These are phyloP conservation scores for Solanum sparsipilum DNA, from an alignment of 257 asterid genomes.

Conservation along the genomic window DNA sequence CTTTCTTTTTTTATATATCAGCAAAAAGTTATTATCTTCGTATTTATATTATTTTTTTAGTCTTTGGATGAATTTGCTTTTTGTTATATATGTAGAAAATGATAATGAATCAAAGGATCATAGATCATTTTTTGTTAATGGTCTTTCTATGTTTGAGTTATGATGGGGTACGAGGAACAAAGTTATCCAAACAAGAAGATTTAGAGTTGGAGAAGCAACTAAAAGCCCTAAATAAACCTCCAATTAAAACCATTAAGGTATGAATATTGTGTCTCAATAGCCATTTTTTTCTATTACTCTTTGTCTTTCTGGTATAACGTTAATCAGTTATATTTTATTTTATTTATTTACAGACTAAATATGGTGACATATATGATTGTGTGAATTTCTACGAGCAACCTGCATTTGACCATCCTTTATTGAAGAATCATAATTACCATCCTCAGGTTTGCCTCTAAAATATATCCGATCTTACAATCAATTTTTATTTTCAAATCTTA, in stretches of 20 bases:
- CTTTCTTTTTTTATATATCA: no score
- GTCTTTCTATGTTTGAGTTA: neutral
- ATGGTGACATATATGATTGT: neutral
- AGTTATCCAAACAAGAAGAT: neutral
- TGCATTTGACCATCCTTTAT: neutral
- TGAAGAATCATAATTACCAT: neutral
- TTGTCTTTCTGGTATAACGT: neutral
- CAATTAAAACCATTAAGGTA: neutral
- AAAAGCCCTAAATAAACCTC: neutral
- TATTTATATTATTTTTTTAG: neutral
- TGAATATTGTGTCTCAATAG: neutral
- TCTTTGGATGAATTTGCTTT: neutral
- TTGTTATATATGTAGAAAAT: neutral
- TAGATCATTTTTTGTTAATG: neutral
- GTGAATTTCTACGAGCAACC: neutral
- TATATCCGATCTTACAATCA: neutral
- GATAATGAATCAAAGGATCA: neutral
- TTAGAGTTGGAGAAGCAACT: neutral
- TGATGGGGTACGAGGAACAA: neutral
- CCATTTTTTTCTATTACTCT: neutral
- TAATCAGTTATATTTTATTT: neutral
- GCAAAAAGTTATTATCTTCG: neutral
- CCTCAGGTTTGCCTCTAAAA: neutral
- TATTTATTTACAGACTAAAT: neutral
- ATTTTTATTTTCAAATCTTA: neutral